These are phyloP conservation scores for Camellia oleifera DNA, from an alignment of 179 eudicot species.

Conservation along the genomic window DNA sequence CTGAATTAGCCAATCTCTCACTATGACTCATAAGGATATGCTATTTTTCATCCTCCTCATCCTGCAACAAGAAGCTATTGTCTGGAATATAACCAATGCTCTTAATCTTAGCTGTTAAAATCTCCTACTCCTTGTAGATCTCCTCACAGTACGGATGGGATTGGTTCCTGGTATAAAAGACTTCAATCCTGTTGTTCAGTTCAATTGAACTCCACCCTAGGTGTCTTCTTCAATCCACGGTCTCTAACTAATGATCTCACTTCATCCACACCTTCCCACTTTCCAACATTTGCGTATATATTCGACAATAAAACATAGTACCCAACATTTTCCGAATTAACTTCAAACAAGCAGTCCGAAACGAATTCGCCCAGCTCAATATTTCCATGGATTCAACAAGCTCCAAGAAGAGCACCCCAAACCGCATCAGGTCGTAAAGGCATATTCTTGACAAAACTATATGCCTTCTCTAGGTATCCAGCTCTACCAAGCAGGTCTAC, in stretches of 20 bases:
- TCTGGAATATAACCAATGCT: slow-evolving; percentile 35
- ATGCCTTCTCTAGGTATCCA: slow-evolving; percentile 52
- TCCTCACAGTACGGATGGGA: too few relatives aligned
- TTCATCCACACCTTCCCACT: slow-evolving; percentile 35
- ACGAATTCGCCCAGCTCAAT: slow-evolving; percentile 61
- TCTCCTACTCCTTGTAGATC: slow-evolving; percentile 20
- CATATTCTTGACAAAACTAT: slow-evolving; percentile 50
- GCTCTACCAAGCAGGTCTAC: slow-evolving; percentile 37
- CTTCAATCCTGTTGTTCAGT: too few relatives aligned
- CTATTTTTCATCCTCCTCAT: slow-evolving; percentile 38
- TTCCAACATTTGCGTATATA: slow-evolving; percentile 33
- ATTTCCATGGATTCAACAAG: slow-evolving; percentile 67
- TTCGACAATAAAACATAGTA: slow-evolving; percentile 36
- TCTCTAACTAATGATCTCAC: slow-evolving; percentile 37
- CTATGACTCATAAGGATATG: slow-evolving; percentile 29
- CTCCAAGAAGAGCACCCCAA: slow-evolving; percentile 86
- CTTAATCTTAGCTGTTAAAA: slow-evolving; percentile 25
- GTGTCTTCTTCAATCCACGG: slow-evolving; percentile 19
- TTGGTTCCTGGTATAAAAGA: too few relatives aligned
- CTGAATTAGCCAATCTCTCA: slow-evolving; percentile 35
- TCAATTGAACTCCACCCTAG: too few relatives aligned
- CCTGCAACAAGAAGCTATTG: slow-evolving; percentile 32
- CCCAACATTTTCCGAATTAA: slow-evolving; percentile 31
- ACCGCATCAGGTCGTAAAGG: slow-evolving; percentile 58
- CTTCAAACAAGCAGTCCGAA: slow-evolving; percentile 44